Base-by-base conservation (phyloP, 176 grass and related monocot genomes). In the Carex littledalei region DNA sequence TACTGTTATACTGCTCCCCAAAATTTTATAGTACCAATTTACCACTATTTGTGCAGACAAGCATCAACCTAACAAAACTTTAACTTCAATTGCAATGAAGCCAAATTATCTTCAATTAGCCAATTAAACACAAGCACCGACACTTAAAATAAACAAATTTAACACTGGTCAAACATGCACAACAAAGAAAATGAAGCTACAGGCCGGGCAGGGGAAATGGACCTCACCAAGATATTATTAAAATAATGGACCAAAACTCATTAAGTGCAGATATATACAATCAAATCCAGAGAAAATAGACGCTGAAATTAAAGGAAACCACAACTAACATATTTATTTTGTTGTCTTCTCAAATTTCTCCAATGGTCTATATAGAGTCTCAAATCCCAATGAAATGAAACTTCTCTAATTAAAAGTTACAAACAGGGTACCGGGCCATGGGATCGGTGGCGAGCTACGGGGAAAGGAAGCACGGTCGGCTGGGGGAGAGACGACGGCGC, bases 381-480 rank as follows among this genome's bases (percentile, higher is more conserved):
- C 31, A 37, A 66, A 10, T 68, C 12, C 13, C 31, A 37, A 68
- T 16, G 65, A 68, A 35, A 35, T 34, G 14, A 67, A 67, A 67
- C 63, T 67, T 32, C 26, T 67, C 26, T 68, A 68, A 15, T 68
- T 39, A 68, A 60, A 76, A 15, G 47, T 29, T 52, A 76, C 47
- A 54, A 76, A 3, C 3, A 10, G 16, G 78, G 69, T 93, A 92
- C 93, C 32, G 95, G 95, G 70, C 95, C 95, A 61, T 95, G 93
- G 59, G 93, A 98, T 61, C 93, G 95, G 83, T 92, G 93, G 83
- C 95, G 95, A 34, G 95, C 89, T 67, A 95, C 88, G 15, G 95
- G 95, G 69, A 98, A 98, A 47, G 95, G 95, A 63, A 98, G 88
- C 50, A 90, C 91, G 60, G 89, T 85, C 21, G 95, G 87, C 6